Percentiles rank a stretch among this genome's conserved stretches.
phyloP scores from a whole-genome alignment of 805 yeast genomes.

The Grigorovia humatica region DNA sequence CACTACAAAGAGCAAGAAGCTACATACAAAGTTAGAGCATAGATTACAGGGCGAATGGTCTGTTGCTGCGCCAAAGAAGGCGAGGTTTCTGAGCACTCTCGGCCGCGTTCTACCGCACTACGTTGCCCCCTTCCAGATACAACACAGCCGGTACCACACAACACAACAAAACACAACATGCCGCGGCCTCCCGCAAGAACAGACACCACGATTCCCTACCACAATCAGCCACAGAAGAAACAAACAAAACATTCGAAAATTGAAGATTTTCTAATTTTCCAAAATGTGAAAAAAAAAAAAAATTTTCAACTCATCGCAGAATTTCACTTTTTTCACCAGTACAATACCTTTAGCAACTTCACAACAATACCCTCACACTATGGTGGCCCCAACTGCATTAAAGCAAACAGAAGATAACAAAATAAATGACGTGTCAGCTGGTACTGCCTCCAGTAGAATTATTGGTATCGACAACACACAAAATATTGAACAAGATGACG shows the following conservation, averaged over 20 bases:
- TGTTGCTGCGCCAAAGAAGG: too few species aligned
- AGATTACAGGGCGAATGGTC: too few species aligned
- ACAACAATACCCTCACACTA: not conserved
- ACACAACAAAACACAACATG: too few species aligned
- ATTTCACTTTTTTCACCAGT: not conserved
- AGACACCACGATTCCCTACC: not conserved
- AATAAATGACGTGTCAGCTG: not conserved
- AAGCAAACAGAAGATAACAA: conserved; percentile 14
- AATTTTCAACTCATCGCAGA: conserved; percentile 5
- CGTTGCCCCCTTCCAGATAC: too few species aligned
- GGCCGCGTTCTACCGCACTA: too few species aligned
- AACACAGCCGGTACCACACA: too few species aligned
- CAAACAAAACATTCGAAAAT: too few species aligned
- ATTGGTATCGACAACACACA: conserved; percentile 23
- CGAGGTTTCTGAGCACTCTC: too few species aligned
- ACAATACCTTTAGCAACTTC: too few species aligned
- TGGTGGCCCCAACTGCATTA: conserved; percentile 32
- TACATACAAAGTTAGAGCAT: too few species aligned
- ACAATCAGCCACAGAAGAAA: not conserved
- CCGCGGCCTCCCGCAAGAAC: too few species aligned
- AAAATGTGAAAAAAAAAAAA: conserved; percentile 15
- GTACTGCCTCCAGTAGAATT: conserved; percentile 21
- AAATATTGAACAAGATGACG: conserved; percentile 29
- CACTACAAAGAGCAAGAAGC: too few species aligned
- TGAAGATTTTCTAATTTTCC: not conserved